Evolutionary conservation across 164 flowering plant genomes (phyloP), one percentile per base, ranked within the genome.

Genomic region (Vitis rotundifolia): DNA sequence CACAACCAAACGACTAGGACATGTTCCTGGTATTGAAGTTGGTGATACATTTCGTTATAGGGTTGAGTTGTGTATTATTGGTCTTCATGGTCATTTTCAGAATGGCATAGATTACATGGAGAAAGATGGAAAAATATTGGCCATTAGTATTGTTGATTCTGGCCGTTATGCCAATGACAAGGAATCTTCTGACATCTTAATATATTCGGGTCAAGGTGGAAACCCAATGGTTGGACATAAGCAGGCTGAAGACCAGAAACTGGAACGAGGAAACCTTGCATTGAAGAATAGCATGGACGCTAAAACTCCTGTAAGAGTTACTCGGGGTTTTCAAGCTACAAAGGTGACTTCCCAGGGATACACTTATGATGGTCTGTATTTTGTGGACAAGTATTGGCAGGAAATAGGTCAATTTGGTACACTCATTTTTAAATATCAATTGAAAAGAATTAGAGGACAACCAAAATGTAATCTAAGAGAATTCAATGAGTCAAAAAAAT

Each of bases 181-280:
- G 58, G 53, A 8, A 2, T 52, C 62, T 1, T 9, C 66, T 9
- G 68, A 73, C 59, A 15, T 13, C 13, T 44, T 77, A 13, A 22
- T 77, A 48, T 77, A 73, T 66, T 59, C 47, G 0, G 80, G 80
- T 1, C 49, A 65, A 12, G 75, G 78, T 1, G 75, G 71, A 29
- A 76, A 76, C 50, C 64, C 69, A 0, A 18, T 3, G 6, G 49
- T n/a, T 44, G 28, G 47, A 7, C 6, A 26, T 15, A 18, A 49
- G 13, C 11, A 14, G 3, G 47, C 16, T 8, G 47, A 44, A 48
- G 85, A 81, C 65, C 85, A 81, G 67, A 76, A 72, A n/a, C 76
- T 81, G 10, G 64, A 59, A 69, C 50, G 77, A 12, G 82, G 80
- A 29, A 81, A 81, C 29, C 73, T 74, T 60, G 85, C 82, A 18